These are phyloP conservation scores for Talinum fruticosum DNA, from an alignment of 148 eudicot species.

Conservation along the genomic window DNA sequence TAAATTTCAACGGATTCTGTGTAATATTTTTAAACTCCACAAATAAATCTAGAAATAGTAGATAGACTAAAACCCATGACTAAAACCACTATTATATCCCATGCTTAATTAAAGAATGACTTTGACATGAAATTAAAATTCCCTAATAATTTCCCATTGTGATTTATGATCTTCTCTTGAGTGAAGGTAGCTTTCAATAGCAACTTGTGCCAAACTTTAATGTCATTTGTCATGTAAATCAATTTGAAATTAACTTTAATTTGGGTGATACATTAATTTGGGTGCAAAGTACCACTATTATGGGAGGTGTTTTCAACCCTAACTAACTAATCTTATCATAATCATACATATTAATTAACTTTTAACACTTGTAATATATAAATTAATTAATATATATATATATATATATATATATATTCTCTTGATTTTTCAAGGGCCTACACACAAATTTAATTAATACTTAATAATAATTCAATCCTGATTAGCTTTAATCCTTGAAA, in stretches of 20 bases:
- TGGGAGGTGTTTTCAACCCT: constrained; percentile 13
- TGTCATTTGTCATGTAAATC: neutral
- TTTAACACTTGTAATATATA: neutral
- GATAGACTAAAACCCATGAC: neutral
- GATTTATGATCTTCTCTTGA: neutral
- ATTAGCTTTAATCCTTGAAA: constrained; percentile 27
- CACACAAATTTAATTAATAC: constrained; percentile 11
- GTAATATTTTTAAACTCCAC: neutral
- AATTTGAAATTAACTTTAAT: neutral
- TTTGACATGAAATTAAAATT: neutral
- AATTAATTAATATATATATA: neutral
- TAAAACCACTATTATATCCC: neutral
- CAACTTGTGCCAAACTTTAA: constrained; percentile 35
- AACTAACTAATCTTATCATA: constrained; percentile 15
- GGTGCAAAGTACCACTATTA: constrained; percentile 24
- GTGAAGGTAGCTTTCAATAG: constrained; percentile 20
- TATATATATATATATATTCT: neutral
- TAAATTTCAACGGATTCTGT: no score
- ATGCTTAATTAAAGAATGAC: constrained; percentile 17
- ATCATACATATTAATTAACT: neutral
- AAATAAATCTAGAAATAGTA: neutral
- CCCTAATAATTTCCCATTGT: neutral
- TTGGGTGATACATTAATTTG: constrained; percentile 19
- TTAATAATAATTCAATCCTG: neutral
- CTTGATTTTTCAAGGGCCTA: constrained; percentile 9